Conservation (phyloP, 176 grass and related monocot species). For the Oryza punctata region DNA sequence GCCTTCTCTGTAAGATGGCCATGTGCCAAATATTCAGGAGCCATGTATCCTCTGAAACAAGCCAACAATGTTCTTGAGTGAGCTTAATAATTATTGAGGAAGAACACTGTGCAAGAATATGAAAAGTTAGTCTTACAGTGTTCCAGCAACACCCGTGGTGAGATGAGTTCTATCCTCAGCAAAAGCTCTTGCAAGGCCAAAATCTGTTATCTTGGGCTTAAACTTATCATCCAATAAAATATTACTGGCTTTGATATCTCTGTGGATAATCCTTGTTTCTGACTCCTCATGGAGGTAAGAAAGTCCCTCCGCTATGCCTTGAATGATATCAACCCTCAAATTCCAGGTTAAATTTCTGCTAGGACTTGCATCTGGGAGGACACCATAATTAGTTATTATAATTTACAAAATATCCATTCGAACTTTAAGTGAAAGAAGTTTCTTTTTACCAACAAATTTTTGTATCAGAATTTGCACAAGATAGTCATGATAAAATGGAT, state of each 20-base stretch:
- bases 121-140: slow-evolving; percentile 51
- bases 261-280: slow-evolving; percentile 79
- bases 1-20: slow-evolving; percentile 84
- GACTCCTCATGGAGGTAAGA: slow-evolving; percentile 86
- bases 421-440: not conserved
- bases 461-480: not conserved
- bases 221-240: slow-evolving; percentile 87
- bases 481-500: not conserved
- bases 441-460: not conserved
- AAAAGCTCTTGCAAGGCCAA: slow-evolving; percentile 81
- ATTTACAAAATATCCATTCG: not conserved
- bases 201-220: slow-evolving; percentile 86
- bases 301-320: slow-evolving; percentile 83
- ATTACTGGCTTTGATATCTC: slow-evolving; percentile 93
- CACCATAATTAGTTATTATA: slow-evolving; percentile 1
- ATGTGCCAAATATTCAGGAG: slow-evolving; percentile 82
- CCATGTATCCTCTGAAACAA: slow-evolving; percentile 86
- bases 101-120: not conserved
- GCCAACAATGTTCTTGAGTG: slow-evolving; percentile 22
- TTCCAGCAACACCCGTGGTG: slow-evolving; percentile 82
- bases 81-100: slow-evolving; percentile 22
- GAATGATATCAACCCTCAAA: slow-evolving; percentile 65
- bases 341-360: slow-evolving; percentile 65
- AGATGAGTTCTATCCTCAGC: slow-evolving; percentile 73
- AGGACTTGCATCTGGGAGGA: slow-evolving; percentile 54